Base-by-base conservation (phyloP, 2,329 filamentous ascomycete genomes). In the Daldinia sp. region DNA sequence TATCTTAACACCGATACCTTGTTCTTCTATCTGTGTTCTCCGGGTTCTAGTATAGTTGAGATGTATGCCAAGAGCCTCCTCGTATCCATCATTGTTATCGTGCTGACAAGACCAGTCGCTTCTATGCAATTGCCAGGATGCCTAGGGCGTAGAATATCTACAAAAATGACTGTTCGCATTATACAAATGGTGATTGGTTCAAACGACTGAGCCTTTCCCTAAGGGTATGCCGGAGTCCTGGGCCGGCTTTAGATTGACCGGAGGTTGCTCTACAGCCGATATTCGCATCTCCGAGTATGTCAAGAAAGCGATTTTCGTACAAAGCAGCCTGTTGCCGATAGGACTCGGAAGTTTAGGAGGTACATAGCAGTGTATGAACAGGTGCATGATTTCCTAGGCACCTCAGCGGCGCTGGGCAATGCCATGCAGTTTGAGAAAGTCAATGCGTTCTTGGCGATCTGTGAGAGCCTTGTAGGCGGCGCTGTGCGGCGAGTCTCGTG, bases 361-460 rank as follows among this genome's bases (percentile, higher is more conserved):
- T 48, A 28, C 28, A 2, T 23, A 2, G 20, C 20, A 23, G 20
- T 23, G 20, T 23, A 23, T 23, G 20, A 23, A 48, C 20, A 28
- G 1, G 15, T 4, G 2, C 12, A 28, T 7, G 13, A 28, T 48
- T 18, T 15, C 23, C 12, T 26, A 51, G 33, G 46, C 26, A 50
- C 35, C 4, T 60, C 30, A 44, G 35, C 58, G 46, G 48, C 44
- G 58, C 37, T 54, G n/a, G 12, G 33, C 48, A 20, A 60, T 41
- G 28, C 46, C 48, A 18, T 60, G 46, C 6, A 23, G 58, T 28
- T 60, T 60, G 12, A 60, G 20, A 28, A 60, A 60, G 35, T 54
- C 46, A 44, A 44, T 35, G 37, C 58, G 58, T 23, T 54, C 46
- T 44, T 60, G 37, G 37, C 58, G 48, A 26, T 44, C 26, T n/a